A percentile compares a stretch with the other conserved stretches of the same genome.
Conservation (phyloP, 2,329 filamentous ascomycete species). For the Capronia epimyces region DNA sequence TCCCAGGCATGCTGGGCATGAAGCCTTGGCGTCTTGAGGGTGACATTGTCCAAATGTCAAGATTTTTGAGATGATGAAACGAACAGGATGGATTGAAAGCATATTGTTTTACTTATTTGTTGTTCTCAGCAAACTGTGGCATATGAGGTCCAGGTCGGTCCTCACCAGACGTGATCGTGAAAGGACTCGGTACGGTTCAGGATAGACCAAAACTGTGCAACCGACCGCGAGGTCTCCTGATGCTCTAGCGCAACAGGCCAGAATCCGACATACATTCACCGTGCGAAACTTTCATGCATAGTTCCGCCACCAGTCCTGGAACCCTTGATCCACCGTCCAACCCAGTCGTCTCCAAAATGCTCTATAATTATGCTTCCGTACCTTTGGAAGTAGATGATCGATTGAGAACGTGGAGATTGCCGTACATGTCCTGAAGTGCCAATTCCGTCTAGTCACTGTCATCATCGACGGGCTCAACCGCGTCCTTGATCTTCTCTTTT, state of each 20-base stretch:
- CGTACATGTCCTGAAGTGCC: too few species aligned
- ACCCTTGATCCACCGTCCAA: not conserved
- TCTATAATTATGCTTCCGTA: not conserved
- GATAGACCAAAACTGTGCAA: not conserved
- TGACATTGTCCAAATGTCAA: not conserved
- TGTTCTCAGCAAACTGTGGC: not conserved
- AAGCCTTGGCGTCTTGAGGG: not conserved
- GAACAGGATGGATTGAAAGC: not conserved
- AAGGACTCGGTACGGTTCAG: not conserved
- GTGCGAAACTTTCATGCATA: not conserved
- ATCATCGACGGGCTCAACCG: slow-evolving; percentile 45
- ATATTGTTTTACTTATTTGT: not conserved
- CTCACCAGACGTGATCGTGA: not conserved
- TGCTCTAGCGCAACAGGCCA: not conserved
- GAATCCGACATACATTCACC: not conserved
- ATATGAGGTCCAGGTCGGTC: not conserved
- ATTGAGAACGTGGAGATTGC: not conserved
- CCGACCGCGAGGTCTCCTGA: not conserved
- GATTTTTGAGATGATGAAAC: not conserved
- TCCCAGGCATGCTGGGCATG: not conserved
- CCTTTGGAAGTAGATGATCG: not conserved
- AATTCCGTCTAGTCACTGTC: slow-evolving; percentile 15
- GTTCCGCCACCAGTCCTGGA: not conserved
- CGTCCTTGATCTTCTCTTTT: slow-evolving; percentile 48
- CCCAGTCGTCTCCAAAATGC: not conserved